A percentile compares a stretch with the other conserved stretches of the same genome.
These are phyloP conservation scores for Trametes sanguinea DNA, from an alignment of 768 basidiomycete species.

Conservation along the genomic window DNA sequence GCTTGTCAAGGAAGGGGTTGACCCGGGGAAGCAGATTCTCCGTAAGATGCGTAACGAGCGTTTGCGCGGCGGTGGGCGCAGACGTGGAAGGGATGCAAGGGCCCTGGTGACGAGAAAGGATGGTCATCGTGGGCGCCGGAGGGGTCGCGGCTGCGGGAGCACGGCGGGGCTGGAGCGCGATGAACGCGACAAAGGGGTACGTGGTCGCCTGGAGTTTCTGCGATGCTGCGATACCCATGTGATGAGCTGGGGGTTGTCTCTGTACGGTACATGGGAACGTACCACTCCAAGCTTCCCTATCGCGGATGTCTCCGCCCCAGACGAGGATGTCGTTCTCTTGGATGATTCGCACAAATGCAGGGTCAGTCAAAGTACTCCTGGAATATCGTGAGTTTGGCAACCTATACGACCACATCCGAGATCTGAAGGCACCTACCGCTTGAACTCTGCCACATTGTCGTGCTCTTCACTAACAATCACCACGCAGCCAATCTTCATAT, in stretches of 20 bases:
- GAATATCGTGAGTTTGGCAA: background rate
- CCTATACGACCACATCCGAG: background rate
- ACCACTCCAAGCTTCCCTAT: conserved; percentile 82
- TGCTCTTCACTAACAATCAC: conserved; percentile 88
- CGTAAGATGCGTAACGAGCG: conserved; percentile 67
- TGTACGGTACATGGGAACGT: conserved; percentile 3
- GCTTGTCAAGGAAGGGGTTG: conserved; percentile 66
- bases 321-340: conserved; percentile 75
- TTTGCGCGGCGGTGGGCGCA: conserved; percentile 61
- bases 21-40: conserved; percentile 81
- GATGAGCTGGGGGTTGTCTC: background rate
- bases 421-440: conserved; percentile 51
- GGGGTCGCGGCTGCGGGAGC: conserved; percentile 38
- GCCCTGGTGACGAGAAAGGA: conserved; percentile 87
- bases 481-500: conserved; percentile 73
- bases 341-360: conserved; percentile 65
- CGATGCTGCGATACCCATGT: conserved; percentile 41
- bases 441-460: conserved; percentile 86
- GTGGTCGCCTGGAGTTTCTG: conserved; percentile 86
- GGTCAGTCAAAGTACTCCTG: conserved; percentile 77
- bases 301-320: conserved; percentile 92
- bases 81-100: conserved; percentile 45
- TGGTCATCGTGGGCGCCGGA: conserved; percentile 60
- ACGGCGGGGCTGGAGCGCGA: conserved; percentile 80
- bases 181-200: conserved; percentile 90